A percentile compares a stretch with the other conserved stretches of the same genome.
Evolutionary conservation across 2,329 filamentous ascomycete genomes (phyloP).

Genomic region (Aspergillus terreus): DNA sequence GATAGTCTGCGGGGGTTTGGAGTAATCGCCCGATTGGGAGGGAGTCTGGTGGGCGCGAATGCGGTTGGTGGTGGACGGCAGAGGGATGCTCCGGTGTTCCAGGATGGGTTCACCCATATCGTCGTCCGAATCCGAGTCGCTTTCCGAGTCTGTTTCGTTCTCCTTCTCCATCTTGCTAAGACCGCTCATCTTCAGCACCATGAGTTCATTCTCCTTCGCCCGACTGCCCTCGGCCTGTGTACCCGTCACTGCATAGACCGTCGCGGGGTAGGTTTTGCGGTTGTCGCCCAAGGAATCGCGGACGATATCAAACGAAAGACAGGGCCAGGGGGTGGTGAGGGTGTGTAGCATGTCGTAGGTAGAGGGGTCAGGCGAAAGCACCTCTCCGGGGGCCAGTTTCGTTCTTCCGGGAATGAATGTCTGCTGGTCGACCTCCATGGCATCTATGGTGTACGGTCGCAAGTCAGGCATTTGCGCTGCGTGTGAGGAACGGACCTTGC

Average conservation of each 20-base stretch:
- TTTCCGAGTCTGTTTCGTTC: constrained; percentile 65
- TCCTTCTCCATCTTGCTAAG: constrained; percentile 79
- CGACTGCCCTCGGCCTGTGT: constrained; percentile 79
- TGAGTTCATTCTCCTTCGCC: constrained; percentile 82
- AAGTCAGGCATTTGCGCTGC: constrained; percentile 12
- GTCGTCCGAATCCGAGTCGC: constrained; percentile 66
- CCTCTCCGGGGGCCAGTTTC: constrained; percentile 86
- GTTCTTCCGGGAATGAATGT: constrained; percentile 95
- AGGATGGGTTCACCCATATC: constrained; percentile 83
- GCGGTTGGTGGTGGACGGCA: constrained; percentile 86
- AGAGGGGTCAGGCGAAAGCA: constrained; percentile 83
- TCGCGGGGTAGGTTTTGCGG: constrained; percentile 89
- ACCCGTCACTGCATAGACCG: constrained; percentile 89
- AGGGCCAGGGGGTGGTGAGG: constrained; percentile 92
- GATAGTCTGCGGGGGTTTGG: constrained; percentile 72
- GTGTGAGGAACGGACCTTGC: not conserved
- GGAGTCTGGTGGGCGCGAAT: constrained; percentile 83
- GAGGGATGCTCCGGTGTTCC: constrained; percentile 83
- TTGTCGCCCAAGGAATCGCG: constrained; percentile 81
- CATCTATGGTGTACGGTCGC: constrained; percentile 45
- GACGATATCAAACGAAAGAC: constrained; percentile 90
- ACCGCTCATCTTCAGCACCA: constrained; percentile 95
- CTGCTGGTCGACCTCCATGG: constrained; percentile 90
- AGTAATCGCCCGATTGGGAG: constrained; percentile 58
- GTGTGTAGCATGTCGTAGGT: constrained; percentile 98